A percentile compares a stretch with the other conserved stretches of the same genome.
Evolutionary conservation across 345 rosid genomes (phyloP).

Genomic region (Eucalyptus tenuipes): DNA sequence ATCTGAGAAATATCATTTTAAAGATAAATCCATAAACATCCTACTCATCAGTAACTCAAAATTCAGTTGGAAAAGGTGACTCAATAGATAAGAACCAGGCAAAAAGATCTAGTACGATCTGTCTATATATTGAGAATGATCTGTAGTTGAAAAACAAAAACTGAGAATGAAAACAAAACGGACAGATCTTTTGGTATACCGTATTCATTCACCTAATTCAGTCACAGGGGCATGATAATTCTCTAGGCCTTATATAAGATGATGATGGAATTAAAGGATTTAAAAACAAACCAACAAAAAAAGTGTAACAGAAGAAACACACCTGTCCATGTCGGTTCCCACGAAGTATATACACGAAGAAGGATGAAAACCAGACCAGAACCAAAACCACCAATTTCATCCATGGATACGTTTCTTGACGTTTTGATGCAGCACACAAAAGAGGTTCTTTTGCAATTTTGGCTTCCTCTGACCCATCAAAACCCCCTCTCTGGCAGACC

Average conservation of each 20-base stretch:
- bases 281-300: background rate
- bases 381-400: slow-evolving; percentile 47
- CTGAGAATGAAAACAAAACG: background rate
- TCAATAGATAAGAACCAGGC: background rate
- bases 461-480: slow-evolving; percentile 4
- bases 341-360: slow-evolving; percentile 47
- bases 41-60: background rate
- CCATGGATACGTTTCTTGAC: slow-evolving; percentile 42
- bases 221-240: background rate
- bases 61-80: background rate
- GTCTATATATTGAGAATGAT: background rate
- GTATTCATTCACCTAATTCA: background rate
- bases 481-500: background rate
- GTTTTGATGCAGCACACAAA: slow-evolving; percentile 5
- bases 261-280: background rate
- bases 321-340: slow-evolving; percentile 68
- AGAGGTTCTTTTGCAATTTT: slow-evolving; percentile 24
- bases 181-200: background rate
- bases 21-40: background rate
- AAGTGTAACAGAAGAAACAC: background rate
- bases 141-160: background rate
- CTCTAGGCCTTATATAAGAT: background rate
- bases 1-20: background rate
- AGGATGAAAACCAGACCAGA: slow-evolving; percentile 69
- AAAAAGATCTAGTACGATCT: background rate